These are phyloP conservation scores for Rhodotorula sp. DNA, from an alignment of 1,284 basidiomycete genomes.

Conservation along the genomic window DNA sequence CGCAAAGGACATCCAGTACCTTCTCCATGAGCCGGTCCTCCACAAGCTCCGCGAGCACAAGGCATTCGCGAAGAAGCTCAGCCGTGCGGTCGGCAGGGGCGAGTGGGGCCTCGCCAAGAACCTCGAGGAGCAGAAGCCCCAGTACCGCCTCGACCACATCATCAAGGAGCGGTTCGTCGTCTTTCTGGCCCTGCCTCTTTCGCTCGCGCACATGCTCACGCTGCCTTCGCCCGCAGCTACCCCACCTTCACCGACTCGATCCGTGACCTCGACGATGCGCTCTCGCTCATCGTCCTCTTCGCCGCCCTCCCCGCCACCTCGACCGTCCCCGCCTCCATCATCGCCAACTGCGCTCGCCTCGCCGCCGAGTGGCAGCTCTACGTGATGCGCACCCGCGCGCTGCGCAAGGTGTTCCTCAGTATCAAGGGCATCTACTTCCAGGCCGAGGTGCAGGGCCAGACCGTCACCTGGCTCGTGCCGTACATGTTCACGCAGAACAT, in stretches of 20 bases:
- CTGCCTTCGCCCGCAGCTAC: slow-evolving; percentile 62
- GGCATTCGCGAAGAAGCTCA: slow-evolving; percentile 95
- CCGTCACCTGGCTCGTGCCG: slow-evolving; percentile 89
- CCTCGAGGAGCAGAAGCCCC: slow-evolving; percentile 82
- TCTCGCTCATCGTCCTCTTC: slow-evolving; percentile 93
- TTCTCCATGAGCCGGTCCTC: slow-evolving; percentile 96
- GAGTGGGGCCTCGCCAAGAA: slow-evolving; percentile 96
- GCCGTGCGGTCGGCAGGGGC: slow-evolving; percentile 84
- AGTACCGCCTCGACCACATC: slow-evolving; percentile 80
- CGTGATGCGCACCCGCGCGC: slow-evolving; percentile 81
- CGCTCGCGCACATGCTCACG: background rate
- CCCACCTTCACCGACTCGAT: slow-evolving; percentile 95
- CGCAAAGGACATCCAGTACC: slow-evolving; percentile 95
- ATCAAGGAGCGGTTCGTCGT: slow-evolving; percentile 83
- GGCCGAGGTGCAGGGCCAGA: slow-evolving; percentile 89
- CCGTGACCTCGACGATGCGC: slow-evolving; percentile 94
- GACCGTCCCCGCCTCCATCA: slow-evolving; percentile 74
- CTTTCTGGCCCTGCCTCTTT: background rate
- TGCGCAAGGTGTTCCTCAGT: slow-evolving; percentile 91
- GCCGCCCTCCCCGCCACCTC: slow-evolving; percentile 76
- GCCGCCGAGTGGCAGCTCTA: slow-evolving; percentile 74
- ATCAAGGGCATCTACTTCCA: slow-evolving; percentile 99
- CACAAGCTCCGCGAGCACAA: slow-evolving; percentile 96
- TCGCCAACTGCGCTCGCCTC: slow-evolving; percentile 86
- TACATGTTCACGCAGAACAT: slow-evolving; percentile 97